Evolutionary conservation across 176 grass and related monocot species (phyloP).

Genomic region (Pontederia paniculata): DNA sequence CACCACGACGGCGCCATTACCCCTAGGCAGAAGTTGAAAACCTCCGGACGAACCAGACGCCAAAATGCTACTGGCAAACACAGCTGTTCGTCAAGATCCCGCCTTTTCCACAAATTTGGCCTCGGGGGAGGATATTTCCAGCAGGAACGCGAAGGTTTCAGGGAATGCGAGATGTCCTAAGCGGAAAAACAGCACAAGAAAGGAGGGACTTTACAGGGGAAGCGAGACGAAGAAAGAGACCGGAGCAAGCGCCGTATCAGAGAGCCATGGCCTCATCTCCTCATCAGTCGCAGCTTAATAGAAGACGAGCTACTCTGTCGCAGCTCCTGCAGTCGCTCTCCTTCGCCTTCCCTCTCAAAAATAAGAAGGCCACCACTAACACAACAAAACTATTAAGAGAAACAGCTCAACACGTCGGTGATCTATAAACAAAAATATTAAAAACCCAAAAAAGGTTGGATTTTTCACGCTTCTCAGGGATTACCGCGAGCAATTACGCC

Average conservation of each 20-base stretch:
- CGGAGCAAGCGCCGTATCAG: background rate
- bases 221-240: background rate
- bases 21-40: background rate
- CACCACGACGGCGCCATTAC: constrained; percentile 77
- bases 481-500: no score
- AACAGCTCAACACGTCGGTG: constrained; percentile 10
- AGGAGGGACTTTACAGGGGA: background rate
- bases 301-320: background rate
- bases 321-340: background rate
- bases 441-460: no score
- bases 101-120: background rate
- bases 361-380: constrained; percentile 5
- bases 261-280: background rate
- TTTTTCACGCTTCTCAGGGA: no score
- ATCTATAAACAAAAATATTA: no score
- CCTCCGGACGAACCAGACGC: background rate
- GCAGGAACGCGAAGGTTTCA: background rate
- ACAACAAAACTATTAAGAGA: background rate
- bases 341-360: background rate
- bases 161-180: background rate
- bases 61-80: no score
- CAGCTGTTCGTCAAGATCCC: background rate
- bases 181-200: background rate
- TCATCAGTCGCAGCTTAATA: background rate
- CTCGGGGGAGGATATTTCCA: background rate